Evolutionary conservation across 2,329 filamentous ascomycete genomes (phyloP), one percentile per base, ranked within the genome.

Genomic region (Ceratocystis destructans): DNA sequence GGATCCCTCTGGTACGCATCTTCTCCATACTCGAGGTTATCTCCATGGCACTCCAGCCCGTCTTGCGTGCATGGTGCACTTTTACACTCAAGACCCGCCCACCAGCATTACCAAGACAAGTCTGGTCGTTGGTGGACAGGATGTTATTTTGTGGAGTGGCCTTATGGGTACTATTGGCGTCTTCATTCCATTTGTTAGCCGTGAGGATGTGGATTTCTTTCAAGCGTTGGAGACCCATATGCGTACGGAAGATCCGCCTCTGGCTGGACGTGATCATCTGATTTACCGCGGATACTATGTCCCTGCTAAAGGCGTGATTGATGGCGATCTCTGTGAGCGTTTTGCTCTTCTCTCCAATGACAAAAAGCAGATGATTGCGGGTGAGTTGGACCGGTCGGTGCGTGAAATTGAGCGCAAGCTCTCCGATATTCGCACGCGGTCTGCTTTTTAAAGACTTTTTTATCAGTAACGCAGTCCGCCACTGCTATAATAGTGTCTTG

Each of bases 191-290:
- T 97, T 99, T 73, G 80, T 91, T 61, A 88, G 87, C 69, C 88
- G 95, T 46, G 92, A 97, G 73, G 93, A 97, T 72, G 89, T 95
- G 62, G 94, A 97, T 75, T 97, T 99, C 77, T 99, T 99, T 83
- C 92, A 96, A 75, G 90, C 85, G 69, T 81, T 99, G 28, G 94
- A 99, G 77, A 86, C 88, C 73, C 89, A 96, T 73, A 81, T 99
- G 74, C 84, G 93, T 61, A 85, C 83, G 12, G 90, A 96, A 73
- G 92, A 96, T 72, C 83, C 92, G 45, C 93, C 93, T 6, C 78
- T 99, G 61, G 89, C 90, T 22, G 95, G 94, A 53, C 83, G 95
- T 70, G 95, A 99, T 75, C 94, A 99, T 76, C 80, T 99, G 59
- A 95, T 96, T 72, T 99, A 96, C 75, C 83, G 95, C 69, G 87